phyloP scores from a whole-genome alignment of 345 rosid genomes.

The Leavenworthia alabamica region DNA sequence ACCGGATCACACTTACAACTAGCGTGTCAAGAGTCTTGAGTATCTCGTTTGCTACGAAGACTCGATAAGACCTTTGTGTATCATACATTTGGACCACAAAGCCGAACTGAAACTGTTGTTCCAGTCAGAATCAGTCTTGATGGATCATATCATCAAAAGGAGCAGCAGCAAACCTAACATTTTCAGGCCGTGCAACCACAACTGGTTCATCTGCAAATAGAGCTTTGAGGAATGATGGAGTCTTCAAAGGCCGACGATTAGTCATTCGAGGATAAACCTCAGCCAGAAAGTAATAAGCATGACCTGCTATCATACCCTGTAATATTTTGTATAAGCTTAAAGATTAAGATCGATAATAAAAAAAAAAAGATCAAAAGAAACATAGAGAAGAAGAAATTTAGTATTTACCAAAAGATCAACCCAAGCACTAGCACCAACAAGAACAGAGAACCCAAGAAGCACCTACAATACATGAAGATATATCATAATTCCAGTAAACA shows the following conservation, averaged over 20 bases:
- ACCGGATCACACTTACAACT: slow-evolving; percentile 6
- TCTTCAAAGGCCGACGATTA: slow-evolving; percentile 71
- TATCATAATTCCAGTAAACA: not conserved
- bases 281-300: slow-evolving; percentile 94
- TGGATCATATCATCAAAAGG: slow-evolving; percentile 61
- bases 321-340: not conserved
- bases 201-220: slow-evolving; percentile 85
- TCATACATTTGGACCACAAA: slow-evolving; percentile 3
- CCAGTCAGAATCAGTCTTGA: slow-evolving; percentile 40
- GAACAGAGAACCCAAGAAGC: slow-evolving; percentile 91
- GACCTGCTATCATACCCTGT: slow-evolving; percentile 99
- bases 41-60: not conserved
- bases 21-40: slow-evolving; percentile 5
- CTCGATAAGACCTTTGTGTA: not conserved
- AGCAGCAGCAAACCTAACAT: slow-evolving; percentile 77
- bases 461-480: slow-evolving; percentile 42
- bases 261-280: slow-evolving; percentile 94
- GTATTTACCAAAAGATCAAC: slow-evolving; percentile 81
- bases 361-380: not conserved
- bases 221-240: slow-evolving; percentile 76
- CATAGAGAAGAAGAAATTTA: not conserved
- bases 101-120: not conserved
- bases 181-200: slow-evolving; percentile 65
- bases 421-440: slow-evolving; percentile 97
- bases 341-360: not conserved